These are phyloP conservation scores for Trichoderma sp. DNA, from an alignment of 2,329 filamentous ascomycete genomes.

Conservation along the genomic window DNA sequence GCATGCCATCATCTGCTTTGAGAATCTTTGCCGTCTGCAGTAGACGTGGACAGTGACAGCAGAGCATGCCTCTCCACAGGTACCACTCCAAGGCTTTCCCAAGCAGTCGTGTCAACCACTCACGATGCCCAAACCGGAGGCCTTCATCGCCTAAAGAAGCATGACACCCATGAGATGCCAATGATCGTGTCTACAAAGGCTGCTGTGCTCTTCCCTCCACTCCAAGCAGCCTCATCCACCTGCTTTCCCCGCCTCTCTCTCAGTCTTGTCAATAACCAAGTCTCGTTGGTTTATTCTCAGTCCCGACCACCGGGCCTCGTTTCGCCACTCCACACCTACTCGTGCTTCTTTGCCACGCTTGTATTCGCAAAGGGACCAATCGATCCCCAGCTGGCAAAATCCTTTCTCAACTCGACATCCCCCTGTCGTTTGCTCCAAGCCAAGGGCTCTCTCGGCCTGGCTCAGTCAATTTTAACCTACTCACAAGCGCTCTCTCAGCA, in stretches of 20 bases:
- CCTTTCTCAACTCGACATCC: conserved; percentile 14
- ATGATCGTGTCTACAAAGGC: conserved; percentile 12
- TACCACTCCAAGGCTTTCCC: conserved; percentile 27
- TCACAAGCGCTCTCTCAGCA: conserved; percentile 9
- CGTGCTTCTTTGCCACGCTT: conserved; percentile 18
- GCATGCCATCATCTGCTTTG: not conserved
- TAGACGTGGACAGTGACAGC: conserved; percentile 23
- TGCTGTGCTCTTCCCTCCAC: conserved; percentile 3
- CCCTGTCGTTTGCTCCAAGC: conserved; percentile 18
- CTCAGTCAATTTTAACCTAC: conserved; percentile 16
- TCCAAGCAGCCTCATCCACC: conserved; percentile 5
- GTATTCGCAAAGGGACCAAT: conserved; percentile 13
- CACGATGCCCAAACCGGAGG: conserved; percentile 28
- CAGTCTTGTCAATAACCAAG: not conserved
- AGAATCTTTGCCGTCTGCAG: not conserved
- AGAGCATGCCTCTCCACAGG: conserved; percentile 18
- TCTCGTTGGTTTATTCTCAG: conserved; percentile 4
- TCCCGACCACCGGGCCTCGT: conserved; percentile 16
- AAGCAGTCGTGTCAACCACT: conserved; percentile 34
- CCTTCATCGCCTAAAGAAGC: conserved; percentile 33
- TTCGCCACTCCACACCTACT: conserved; percentile 20
- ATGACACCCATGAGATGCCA: conserved; percentile 13
- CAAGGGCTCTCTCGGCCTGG: conserved; percentile 14
- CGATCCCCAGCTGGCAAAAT: conserved; percentile 17
- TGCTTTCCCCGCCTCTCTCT: conserved; percentile 5